Percentiles rank a stretch among this genome's conserved stretches.
Conservation (phyloP, 202 grass and related monocot genomes). For the Panicum hallii region DNA sequence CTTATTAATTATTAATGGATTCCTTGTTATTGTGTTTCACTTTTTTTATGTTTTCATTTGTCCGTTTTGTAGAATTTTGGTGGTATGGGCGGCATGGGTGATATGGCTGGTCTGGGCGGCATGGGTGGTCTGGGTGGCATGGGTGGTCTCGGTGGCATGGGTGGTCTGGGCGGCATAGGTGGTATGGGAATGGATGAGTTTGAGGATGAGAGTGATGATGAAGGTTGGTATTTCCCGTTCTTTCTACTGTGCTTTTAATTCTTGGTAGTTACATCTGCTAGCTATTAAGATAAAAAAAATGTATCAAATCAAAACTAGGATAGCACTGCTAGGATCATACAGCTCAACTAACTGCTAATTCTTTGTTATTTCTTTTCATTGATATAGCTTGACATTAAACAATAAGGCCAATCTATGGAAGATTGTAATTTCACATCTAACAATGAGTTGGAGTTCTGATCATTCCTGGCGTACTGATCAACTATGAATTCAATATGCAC, state of each 20-base stretch:
- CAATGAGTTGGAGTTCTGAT: not conserved
- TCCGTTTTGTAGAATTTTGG: conserved; percentile 79
- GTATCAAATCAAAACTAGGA: conserved; percentile 22
- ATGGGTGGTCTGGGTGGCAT: conserved; percentile 45
- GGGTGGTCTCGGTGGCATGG: conserved; percentile 36
- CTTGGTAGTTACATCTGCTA: not conserved
- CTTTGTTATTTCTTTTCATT: not conserved
- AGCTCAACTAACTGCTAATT: not conserved
- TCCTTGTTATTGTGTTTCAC: not conserved
- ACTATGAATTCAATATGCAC: not conserved
- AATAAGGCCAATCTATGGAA: not conserved
- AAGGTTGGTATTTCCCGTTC: conserved; percentile 63
- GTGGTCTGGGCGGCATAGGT: conserved; percentile 33
- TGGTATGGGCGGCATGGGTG: conserved; percentile 35
- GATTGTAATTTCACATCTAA: not conserved
- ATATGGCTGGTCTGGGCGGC: conserved; percentile 42
- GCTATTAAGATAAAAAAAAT: not conserved
- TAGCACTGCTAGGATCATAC: not conserved
- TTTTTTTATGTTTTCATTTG: conserved; percentile 44
- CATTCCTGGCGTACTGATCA: not conserved
- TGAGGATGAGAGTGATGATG: conserved; percentile 86
- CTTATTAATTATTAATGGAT: not conserved
- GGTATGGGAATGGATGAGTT: conserved; percentile 74
- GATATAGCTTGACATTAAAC: not conserved
- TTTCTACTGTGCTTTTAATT: not conserved